Evolutionary conservation across 2,329 filamentous ascomycete genomes (phyloP).

Genomic region (Aspergillus ochraceus): DNA sequence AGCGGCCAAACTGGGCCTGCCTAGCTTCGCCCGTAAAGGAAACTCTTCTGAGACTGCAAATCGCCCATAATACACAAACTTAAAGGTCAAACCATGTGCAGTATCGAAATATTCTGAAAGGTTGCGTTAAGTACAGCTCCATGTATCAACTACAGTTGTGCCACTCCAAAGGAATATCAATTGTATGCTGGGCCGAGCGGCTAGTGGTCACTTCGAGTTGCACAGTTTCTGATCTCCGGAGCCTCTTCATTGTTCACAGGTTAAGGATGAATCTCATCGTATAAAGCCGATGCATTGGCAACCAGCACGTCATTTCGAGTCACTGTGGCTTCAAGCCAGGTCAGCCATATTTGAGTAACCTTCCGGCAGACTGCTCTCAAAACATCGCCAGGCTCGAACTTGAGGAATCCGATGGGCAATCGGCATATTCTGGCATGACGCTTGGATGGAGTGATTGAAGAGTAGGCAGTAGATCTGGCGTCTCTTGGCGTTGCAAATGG

Average conservation of each 20-base stretch:
- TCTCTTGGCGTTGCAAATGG: too few species aligned
- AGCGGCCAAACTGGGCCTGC: not conserved
- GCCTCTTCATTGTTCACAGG: not conserved
- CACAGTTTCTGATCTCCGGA: not conserved
- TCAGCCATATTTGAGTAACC: not conserved
- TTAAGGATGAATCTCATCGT: not conserved
- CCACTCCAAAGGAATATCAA: not conserved
- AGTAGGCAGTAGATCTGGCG: too few species aligned
- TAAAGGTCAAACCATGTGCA: not conserved
- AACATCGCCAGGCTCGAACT: not conserved
- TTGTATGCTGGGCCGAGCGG: not conserved
- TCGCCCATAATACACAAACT: not conserved
- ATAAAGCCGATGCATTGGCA: not conserved
- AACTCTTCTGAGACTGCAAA: not conserved
- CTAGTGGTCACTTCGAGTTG: not conserved
- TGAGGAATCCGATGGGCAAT: not conserved
- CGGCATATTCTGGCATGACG: too few species aligned
- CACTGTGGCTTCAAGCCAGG: not conserved
- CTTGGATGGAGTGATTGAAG: too few species aligned
- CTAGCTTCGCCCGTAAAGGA: not conserved
- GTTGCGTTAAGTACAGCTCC: not conserved
- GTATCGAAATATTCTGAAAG: not conserved
- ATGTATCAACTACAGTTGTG: not conserved
- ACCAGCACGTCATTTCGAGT: not conserved
- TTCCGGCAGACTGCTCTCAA: not conserved